A percentile compares a stretch with the other conserved stretches of the same genome.
These are phyloP conservation scores for Crucibulum laeve DNA, from an alignment of 768 basidiomycete species.

Conservation along the genomic window DNA sequence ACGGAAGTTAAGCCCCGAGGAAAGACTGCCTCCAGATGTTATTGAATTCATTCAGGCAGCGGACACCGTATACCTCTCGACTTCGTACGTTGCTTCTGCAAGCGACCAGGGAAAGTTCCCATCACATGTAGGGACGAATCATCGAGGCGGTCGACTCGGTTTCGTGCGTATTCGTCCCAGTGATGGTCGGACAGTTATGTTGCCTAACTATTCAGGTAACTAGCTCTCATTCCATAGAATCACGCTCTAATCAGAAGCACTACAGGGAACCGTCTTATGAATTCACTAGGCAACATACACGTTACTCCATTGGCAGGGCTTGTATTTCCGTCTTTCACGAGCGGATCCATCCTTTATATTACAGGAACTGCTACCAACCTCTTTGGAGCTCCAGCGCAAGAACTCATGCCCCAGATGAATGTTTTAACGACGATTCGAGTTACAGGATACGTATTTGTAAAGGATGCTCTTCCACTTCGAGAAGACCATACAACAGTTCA, in stretches of 20 bases:
- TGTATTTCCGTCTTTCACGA: constrained; percentile 38
- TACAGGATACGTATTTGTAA: constrained; percentile 5
- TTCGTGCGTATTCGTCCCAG: constrained; percentile 40
- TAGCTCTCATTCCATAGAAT: neutral
- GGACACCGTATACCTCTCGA: constrained; percentile 41
- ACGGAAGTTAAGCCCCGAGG: constrained; percentile 18
- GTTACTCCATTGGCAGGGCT: constrained; percentile 38
- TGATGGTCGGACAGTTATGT: constrained; percentile 37
- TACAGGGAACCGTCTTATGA: constrained; percentile 45
- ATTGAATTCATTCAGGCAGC: constrained; percentile 30
- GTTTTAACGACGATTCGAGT: constrained; percentile 4
- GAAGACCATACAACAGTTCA: neutral
- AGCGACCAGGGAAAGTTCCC: constrained; percentile 30
- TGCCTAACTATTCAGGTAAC: constrained; percentile 46
- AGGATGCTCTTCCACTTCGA: constrained; percentile 5
- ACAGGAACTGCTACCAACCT: constrained; percentile 40
- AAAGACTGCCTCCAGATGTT: constrained; percentile 34
- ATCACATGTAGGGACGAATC: constrained; percentile 44
- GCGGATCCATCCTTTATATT: constrained; percentile 45
- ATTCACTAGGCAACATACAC: constrained; percentile 45
- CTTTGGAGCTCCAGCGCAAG: constrained; percentile 21
- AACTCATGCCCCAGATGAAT: constrained; percentile 5
- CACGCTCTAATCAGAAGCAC: neutral
- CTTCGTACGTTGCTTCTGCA: constrained; percentile 28
- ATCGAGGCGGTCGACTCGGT: constrained; percentile 44